These are phyloP conservation scores for Lentinula aciculospora DNA, from an alignment of 768 basidiomycete genomes.

Conservation along the genomic window DNA sequence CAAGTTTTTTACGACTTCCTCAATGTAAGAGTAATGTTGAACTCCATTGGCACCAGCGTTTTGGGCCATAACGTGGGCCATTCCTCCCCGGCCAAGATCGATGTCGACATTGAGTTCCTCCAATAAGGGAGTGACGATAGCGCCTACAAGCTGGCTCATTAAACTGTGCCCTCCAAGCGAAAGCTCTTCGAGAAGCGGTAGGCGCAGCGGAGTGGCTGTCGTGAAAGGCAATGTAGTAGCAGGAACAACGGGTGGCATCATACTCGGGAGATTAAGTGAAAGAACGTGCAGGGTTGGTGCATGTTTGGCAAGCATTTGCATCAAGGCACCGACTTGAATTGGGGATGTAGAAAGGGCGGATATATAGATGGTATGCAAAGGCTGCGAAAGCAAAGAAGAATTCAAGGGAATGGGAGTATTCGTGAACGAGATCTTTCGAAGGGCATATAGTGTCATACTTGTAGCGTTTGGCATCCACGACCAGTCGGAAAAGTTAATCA, in stretches of 20 bases:
- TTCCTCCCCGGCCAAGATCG: conserved; percentile 41
- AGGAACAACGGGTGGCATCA: conserved; percentile 59
- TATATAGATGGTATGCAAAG: conserved; percentile 54
- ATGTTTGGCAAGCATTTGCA: conserved; percentile 62
- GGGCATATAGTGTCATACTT: conserved; percentile 39
- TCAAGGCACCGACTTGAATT: conserved; percentile 61
- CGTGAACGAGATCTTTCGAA: conserved; percentile 58
- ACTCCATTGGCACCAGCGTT: background rate
- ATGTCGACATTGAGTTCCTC: conserved; percentile 62
- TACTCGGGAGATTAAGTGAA: conserved; percentile 56
- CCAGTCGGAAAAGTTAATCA: conserved; percentile 58
- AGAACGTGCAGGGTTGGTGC: conserved; percentile 43
- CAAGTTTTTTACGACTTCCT: conserved; percentile 61
- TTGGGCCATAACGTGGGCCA: background rate
- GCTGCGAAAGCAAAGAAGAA: conserved; percentile 61
- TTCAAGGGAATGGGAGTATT: conserved; percentile 76
- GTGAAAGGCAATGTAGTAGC: conserved; percentile 21
- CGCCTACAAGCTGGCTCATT: conserved; percentile 56
- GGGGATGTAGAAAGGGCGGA: conserved; percentile 60
- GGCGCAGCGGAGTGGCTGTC: conserved; percentile 29
- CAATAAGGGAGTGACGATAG: conserved; percentile 52
- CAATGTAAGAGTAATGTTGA: conserved; percentile 46
- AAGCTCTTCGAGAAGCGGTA: conserved; percentile 49
- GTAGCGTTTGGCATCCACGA: conserved; percentile 56
- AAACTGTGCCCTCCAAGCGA: conserved; percentile 64